phyloP scores from a whole-genome alignment of 192 early-diverging fungal species.

The Irineochytrium annulatum region DNA sequence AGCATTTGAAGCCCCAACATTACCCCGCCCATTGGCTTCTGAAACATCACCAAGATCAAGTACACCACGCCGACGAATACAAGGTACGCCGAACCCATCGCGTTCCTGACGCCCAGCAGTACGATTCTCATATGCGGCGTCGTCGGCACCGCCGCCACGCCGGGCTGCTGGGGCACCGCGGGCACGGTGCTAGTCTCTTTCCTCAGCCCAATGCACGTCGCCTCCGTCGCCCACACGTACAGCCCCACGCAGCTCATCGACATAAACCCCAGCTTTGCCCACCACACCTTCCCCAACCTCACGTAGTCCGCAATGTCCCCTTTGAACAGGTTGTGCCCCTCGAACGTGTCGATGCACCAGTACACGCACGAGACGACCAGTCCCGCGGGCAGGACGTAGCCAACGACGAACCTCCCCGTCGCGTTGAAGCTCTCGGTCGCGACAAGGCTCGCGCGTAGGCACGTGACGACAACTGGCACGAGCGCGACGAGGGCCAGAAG shows the following conservation, averaged over 20 bases:
- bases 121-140: background rate
- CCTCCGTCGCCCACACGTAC: conserved; percentile 29
- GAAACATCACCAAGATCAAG: conserved; percentile 60
- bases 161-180: too few species aligned
- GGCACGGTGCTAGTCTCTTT: too few species aligned
- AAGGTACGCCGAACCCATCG: conserved; percentile 65
- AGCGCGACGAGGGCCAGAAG: conserved; percentile 43
- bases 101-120: conserved; percentile 43
- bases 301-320: background rate
- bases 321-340: conserved; percentile 29
- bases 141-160: background rate
- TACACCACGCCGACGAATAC: conserved; percentile 50
- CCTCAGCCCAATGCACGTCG: conserved; percentile 31
- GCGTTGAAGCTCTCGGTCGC: conserved; percentile 49
- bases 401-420: conserved; percentile 18
- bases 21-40: conserved; percentile 77
- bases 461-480: conserved; percentile 40
- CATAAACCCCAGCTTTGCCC: conserved; percentile 30
- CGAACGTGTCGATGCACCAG: conserved; percentile 45
- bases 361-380: conserved; percentile 29
- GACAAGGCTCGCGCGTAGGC: conserved; percentile 35
- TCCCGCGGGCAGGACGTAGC: conserved; percentile 15
- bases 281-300: conserved; percentile 26
- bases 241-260: conserved; percentile 12
- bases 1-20: conserved; percentile 35